Evolutionary conservation across 305 asterid species (phyloP), one percentile per base, ranked within the genome.

Genomic region (Fraxinus greggii): DNA sequence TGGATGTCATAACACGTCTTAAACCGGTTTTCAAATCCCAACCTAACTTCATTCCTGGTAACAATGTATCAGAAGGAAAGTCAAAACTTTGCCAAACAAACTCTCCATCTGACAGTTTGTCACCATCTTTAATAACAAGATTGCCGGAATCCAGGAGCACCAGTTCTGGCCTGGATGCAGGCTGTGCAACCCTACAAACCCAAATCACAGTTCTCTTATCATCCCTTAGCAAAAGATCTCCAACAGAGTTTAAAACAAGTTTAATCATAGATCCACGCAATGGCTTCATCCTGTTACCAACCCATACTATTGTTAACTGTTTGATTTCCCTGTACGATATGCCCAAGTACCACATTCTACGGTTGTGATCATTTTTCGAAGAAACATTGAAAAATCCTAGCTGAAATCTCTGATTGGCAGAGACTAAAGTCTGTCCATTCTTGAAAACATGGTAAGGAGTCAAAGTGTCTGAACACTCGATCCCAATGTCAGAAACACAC

Each of bases 21-120:
- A 77, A n/a, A 12, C 54, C 61, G 4, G 78, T 19, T 61, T 82
- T 81, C 6, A 81, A 19, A 17, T 90, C 89, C 93, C 89, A 87
- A 0, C 95, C 93, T 0, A 92, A 89, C 42, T 85, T 87, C 97
- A 91, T 92, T 26, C 91, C 89, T 2, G 94, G 94, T 5, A 92
- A 80, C 86, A 91, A 76, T 6, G 95, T 92, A 59, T 90, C 84
- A 1, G 87, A 51, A 0, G 90, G 91, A 72, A 24, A 76, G 74
- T 87, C 88, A 38, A 91, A 92, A 81, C 93, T 92, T 56, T 91
- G 88, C 93, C 95, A 90, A 9, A 76, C 15, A 56, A 85, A 88
- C 28, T 35, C 83, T 45, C 74, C 70, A 78, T 70, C 80, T 1
- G 29, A 74, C 17, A 15, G 12, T 67, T 67, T 70, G 0, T 36